phyloP scores from a whole-genome alignment of 306 rosid species.

The Pyrus communis region DNA sequence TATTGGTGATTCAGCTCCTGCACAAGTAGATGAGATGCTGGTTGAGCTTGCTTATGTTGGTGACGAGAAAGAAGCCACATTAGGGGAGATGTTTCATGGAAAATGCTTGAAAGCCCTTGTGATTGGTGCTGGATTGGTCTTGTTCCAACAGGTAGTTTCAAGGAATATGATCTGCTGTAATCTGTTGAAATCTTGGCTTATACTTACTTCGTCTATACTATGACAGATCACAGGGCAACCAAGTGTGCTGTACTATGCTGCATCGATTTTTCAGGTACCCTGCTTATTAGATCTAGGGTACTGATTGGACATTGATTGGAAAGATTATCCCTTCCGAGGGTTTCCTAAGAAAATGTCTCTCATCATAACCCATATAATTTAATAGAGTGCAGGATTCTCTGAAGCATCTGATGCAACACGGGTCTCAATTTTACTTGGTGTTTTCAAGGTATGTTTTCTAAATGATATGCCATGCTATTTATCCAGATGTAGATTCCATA shows the following conservation, averaged over 20 bases:
- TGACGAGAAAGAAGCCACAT: slow-evolving; percentile 53
- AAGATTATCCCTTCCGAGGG: neutral
- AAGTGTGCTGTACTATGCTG: slow-evolving; percentile 93
- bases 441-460: slow-evolving; percentile 59
- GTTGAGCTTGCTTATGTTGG: slow-evolving; percentile 66
- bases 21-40: slow-evolving; percentile 72
- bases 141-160: slow-evolving; percentile 86
- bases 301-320: slow-evolving; percentile 9
- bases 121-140: slow-evolving; percentile 75
- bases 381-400: slow-evolving; percentile 89
- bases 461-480: neutral
- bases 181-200: slow-evolving; percentile 22
- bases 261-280: slow-evolving; percentile 81
- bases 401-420: slow-evolving; percentile 94
- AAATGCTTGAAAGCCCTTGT: slow-evolving; percentile 72
- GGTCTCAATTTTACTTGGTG: slow-evolving; percentile 81
- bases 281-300: slow-evolving; percentile 18
- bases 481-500: neutral
- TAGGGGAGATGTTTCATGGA: slow-evolving; percentile 69
- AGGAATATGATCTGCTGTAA: slow-evolving; percentile 16
- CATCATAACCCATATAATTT: slow-evolving; percentile 18
- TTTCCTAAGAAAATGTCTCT: slow-evolving; percentile 4
- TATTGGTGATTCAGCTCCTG: slow-evolving; percentile 49
- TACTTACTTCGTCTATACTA: slow-evolving; percentile 9
- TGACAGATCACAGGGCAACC: slow-evolving; percentile 98